Evolutionary conservation across 306 rosid species (phyloP).

Genomic region (Calophaca sinica): DNA sequence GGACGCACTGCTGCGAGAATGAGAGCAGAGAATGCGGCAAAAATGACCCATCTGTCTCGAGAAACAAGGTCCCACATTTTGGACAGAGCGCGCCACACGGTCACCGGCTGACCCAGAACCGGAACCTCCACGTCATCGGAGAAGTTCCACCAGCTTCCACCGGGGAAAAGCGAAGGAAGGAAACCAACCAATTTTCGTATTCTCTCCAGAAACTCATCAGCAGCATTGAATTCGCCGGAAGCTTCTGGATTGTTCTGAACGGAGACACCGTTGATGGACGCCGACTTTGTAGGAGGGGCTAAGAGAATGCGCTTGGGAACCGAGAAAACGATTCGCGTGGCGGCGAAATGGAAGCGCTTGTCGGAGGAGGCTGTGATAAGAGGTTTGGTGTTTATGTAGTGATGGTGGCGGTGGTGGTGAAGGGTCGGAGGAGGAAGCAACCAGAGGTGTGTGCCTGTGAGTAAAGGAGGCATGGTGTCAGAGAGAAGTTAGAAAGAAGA

Average conservation of each 20-base stretch:
- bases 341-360: conserved; percentile 37
- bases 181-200: conserved; percentile 50
- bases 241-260: conserved; percentile 50
- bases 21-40: conserved; percentile 79
- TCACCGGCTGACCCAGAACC: conserved; percentile 68
- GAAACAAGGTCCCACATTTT: conserved; percentile 92
- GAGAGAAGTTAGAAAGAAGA: background rate
- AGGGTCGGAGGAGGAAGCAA: conserved; percentile 45
- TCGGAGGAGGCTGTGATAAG: conserved; percentile 11
- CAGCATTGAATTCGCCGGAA: conserved; percentile 45
- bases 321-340: conserved; percentile 26
- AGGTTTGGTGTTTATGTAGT: conserved; percentile 8
- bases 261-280: conserved; percentile 69
- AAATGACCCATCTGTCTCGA: conserved; percentile 81
- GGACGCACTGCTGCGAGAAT: conserved; percentile 73
- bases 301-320: conserved; percentile 45
- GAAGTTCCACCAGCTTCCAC: conserved; percentile 90
- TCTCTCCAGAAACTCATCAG: conserved; percentile 40
- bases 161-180: conserved; percentile 66
- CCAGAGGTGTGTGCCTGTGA: conserved; percentile 50
- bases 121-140: conserved; percentile 58
- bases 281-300: conserved; percentile 49
- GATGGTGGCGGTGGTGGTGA: conserved; percentile 37
- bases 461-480: conserved; percentile 59
- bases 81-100: conserved; percentile 72